A percentile compares a stretch with the other conserved stretches of the same genome.
These are phyloP conservation scores for Rhipidocladum racemiflorum DNA, from an alignment of 176 grass and related monocot species.

Conservation along the genomic window DNA sequence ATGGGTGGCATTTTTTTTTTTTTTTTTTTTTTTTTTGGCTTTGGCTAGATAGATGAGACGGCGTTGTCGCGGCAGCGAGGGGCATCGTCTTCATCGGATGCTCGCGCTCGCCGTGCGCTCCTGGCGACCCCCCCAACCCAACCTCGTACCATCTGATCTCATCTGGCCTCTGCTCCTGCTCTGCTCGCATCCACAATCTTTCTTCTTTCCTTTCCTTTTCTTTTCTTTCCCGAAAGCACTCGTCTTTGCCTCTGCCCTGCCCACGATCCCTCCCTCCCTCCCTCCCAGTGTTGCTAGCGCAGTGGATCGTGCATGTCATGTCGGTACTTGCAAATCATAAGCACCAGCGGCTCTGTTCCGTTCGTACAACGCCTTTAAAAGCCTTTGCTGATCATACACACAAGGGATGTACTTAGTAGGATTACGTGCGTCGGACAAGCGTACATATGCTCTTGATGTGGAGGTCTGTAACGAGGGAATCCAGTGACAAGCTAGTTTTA, in stretches of 20 bases:
- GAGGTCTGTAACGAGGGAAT: no score
- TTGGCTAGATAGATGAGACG: not conserved
- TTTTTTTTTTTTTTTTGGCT: no score
- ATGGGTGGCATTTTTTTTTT: no score
- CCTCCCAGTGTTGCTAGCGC: not conserved
- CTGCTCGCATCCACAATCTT: not conserved
- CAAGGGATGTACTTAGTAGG: not conserved
- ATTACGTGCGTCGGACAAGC: not conserved
- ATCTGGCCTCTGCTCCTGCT: not conserved
- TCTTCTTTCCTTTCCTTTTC: no score
- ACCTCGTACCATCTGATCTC: conserved; percentile 8
- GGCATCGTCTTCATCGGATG: not conserved
- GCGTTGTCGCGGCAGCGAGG: not conserved
- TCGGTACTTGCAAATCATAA: not conserved
- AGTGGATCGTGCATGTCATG: not conserved
- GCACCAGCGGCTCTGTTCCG: not conserved
- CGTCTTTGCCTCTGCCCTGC: not conserved
- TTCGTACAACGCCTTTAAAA: not conserved
- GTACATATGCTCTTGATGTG: no score
- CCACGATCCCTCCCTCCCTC: not conserved
- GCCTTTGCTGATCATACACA: not conserved
- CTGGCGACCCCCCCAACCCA: not conserved
- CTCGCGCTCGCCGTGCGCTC: not conserved
- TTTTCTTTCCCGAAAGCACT: not conserved
- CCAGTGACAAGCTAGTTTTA: no score